A percentile compares a stretch with the other conserved stretches of the same genome.
Evolutionary conservation across 2,329 filamentous ascomycete genomes (phyloP).

Genomic region (Colletotrichum horii): DNA sequence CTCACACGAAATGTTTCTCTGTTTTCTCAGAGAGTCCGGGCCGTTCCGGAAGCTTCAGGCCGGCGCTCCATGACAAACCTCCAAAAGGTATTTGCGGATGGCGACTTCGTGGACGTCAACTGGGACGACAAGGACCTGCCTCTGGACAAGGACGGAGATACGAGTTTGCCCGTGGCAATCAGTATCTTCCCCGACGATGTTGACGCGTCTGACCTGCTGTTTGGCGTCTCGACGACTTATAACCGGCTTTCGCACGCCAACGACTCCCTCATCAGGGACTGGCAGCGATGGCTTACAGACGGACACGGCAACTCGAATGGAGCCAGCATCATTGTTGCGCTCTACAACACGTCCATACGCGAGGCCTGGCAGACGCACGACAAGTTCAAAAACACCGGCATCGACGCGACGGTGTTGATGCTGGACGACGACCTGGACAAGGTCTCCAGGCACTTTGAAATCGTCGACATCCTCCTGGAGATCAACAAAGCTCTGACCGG

Average conservation of each 20-base stretch:
- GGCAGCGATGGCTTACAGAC: constrained; percentile 52
- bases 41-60: not conserved
- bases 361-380: constrained; percentile 36
- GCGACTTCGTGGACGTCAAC: not conserved
- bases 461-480: constrained; percentile 37
- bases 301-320: constrained; percentile 45
- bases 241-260: constrained; percentile 42
- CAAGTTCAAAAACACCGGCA: not conserved
- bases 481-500: constrained; percentile 37
- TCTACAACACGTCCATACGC: constrained; percentile 40
- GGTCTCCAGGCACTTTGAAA: constrained; percentile 41
- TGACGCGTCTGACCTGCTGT: constrained; percentile 41
- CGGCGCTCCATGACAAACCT: not conserved
- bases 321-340: constrained; percentile 44
- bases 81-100: not conserved
- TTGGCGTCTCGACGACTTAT: constrained; percentile 43
- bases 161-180: constrained; percentile 33
- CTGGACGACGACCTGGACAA: constrained; percentile 35
- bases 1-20: constrained; percentile 6
- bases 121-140: not conserved
- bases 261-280: constrained; percentile 44
- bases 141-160: not conserved
- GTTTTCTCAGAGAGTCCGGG: constrained; percentile 1
- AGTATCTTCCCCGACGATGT: constrained; percentile 35
- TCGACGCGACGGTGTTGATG: constrained; percentile 31